Evolutionary conservation across 192 early-diverging fungal species (phyloP), one percentile per base, ranked within the genome.

Genomic region (Bifiguratus adelaidae): DNA sequence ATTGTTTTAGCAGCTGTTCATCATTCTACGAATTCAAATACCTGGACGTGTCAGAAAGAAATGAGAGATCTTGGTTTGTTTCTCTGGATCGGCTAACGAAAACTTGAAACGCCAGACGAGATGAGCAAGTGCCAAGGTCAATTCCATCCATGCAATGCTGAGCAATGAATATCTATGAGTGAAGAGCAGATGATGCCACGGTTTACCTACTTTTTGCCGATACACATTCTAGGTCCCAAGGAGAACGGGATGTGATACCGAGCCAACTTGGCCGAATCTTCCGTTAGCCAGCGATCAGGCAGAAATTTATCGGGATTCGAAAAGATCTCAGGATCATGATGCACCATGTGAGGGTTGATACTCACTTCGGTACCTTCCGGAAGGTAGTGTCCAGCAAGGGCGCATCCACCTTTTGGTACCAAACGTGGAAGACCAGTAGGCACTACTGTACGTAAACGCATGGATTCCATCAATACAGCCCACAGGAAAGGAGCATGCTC

Each of bases 381-480:
- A 30, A 45, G 29, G 27, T 24, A 45, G 19, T 30, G 7, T 1
- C 44, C 28, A 30, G 44, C 44, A 19, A 45, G 29, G 15, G 32
- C 28, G 19, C 19, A 26, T 7, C 44, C 44, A 2, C 44, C 44
- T 5, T 45, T 45, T 9, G 44, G 44, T 2, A 18, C 21, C 7
- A 45, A 15, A 30, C 44, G 29, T 7, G 44, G 44, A 7, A 50
- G 20, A 9, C 41, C 41, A 16, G 19, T 35, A 19, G 52, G 44
- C 18, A 54, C 52, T 3, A 33, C 35, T 22, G 35, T 43, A 6
- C 28, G 15, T 18, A 41, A 11, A 12, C 52, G 26, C 16, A 41
- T 54, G 15, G 41, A 20, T 46, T 54, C 52, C 36, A 36, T 48
- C 27, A 54, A 21, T 3, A 36, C 24, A 22, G 52, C 52, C 46